Conservation (phyloP, 2,329 filamentous ascomycete species). For the Phaeosphaeriaceae sp. region DNA sequence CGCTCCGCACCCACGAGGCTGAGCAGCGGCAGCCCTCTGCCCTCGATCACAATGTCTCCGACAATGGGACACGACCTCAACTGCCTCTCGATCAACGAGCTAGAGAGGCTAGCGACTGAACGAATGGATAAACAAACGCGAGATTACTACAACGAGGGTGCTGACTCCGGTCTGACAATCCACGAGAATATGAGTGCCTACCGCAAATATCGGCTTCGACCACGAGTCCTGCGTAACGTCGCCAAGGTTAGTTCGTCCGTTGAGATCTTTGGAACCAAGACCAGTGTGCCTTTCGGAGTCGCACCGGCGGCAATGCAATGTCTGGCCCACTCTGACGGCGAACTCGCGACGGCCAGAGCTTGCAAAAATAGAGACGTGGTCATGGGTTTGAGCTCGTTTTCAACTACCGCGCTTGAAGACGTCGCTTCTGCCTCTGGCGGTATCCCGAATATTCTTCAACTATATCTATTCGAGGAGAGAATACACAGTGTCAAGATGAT, state of each 20-base stretch:
- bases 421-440: background rate
- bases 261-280: background rate
- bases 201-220: background rate
- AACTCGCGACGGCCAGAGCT: background rate
- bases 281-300: background rate
- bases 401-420: background rate
- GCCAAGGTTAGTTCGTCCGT: background rate
- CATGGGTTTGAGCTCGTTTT: background rate
- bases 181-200: too few relatives aligned
- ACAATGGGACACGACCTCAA: conserved; percentile 32
- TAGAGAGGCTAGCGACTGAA: conserved; percentile 32
- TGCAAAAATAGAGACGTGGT: background rate
- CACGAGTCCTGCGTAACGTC: background rate
- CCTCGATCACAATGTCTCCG: too few relatives aligned
- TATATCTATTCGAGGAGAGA: too few relatives aligned
- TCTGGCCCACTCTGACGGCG: background rate
- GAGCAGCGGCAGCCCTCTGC: too few relatives aligned
- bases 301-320: background rate
- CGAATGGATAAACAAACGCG: conserved; percentile 42
- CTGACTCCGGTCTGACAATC: conserved; percentile 19
- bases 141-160: conserved; percentile 38
- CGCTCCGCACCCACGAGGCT: too few relatives aligned
- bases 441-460: too few relatives aligned
- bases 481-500: too few relatives aligned
- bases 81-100: conserved; percentile 35